Conservation (phyloP, 192 early-diverging fungal genomes). For the Gaertneriomyces sp. region DNA sequence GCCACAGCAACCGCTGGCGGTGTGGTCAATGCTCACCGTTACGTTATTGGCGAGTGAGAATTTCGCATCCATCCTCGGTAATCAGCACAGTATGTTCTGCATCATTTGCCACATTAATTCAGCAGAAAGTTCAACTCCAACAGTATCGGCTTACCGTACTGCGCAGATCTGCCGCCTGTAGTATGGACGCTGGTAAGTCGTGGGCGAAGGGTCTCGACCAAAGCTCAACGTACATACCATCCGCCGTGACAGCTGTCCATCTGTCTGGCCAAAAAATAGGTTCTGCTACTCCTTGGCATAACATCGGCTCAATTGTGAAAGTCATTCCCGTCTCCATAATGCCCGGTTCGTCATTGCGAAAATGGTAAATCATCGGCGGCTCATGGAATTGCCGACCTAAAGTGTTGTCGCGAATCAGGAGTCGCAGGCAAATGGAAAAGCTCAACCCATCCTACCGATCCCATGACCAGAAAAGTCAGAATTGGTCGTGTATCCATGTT, state of each 20-base stretch:
- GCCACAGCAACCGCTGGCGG: too few species aligned
- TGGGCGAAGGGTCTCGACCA: neutral
- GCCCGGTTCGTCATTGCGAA: slow-evolving; percentile 66
- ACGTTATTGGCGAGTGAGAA: slow-evolving; percentile 48
- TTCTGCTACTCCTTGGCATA: slow-evolving; percentile 71
- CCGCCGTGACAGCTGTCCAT: slow-evolving; percentile 76
- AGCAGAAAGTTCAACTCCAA: neutral
- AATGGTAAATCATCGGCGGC: slow-evolving; percentile 76
- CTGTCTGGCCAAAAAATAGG: slow-evolving; percentile 80
- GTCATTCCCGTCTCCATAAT: slow-evolving; percentile 73
- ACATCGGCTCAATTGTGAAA: slow-evolving; percentile 87
- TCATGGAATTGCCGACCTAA: slow-evolving; percentile 69
- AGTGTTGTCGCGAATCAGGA: too few species aligned
- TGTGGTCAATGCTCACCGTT: too few species aligned
- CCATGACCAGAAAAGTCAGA: slow-evolving; percentile 83
- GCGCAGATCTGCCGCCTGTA: slow-evolving; percentile 68
- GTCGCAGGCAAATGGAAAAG: too few species aligned
- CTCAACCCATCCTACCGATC: slow-evolving; percentile 48
- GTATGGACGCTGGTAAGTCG: neutral
- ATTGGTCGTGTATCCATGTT: slow-evolving; percentile 59
- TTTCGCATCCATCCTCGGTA: slow-evolving; percentile 58
- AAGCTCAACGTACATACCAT: slow-evolving; percentile 44
- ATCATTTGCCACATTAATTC: neutral
- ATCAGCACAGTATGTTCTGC: slow-evolving; percentile 58
- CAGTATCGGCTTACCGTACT: slow-evolving; percentile 59